Evolutionary conservation across 1,284 basidiomycete genomes (phyloP).

Genomic region (Schizopora paradoxa): DNA sequence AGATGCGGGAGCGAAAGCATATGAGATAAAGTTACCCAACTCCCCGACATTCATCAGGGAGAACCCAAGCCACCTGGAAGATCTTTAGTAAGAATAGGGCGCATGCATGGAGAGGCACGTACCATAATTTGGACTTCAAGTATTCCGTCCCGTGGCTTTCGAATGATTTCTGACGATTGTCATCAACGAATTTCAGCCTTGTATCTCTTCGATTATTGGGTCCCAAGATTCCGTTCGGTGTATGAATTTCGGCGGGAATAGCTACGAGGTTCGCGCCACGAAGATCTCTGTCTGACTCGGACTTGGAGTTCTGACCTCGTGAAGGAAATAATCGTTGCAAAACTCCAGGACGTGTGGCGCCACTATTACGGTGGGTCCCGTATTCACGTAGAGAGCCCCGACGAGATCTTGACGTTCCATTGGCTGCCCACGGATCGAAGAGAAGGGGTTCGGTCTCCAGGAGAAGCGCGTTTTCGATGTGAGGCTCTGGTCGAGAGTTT

Average conservation of each 20-base stretch:
- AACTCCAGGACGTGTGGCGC: too few species aligned
- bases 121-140: conserved; percentile 81
- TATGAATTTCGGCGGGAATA: conserved; percentile 6
- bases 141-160: conserved; percentile 53
- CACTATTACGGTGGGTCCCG: conserved; percentile 1
- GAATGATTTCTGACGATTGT: conserved; percentile 28
- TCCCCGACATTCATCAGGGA: conserved; percentile 89
- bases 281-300: conserved; percentile 8
- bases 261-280: conserved; percentile 1
- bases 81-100: conserved; percentile 8
- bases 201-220: conserved; percentile 14
- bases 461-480: conserved; percentile 5
- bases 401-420: too few species aligned
- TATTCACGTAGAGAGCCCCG: conserved; percentile 11
- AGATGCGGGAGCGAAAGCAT: conserved; percentile 85
- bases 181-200: conserved; percentile 25
- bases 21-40: conserved; percentile 87
- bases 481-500: too few species aligned
- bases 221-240: too few species aligned
- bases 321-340: too few species aligned
- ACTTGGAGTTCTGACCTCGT: not conserved
- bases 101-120: conserved; percentile 14
- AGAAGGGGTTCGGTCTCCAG: conserved; percentile 15
- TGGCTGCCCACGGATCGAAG: not conserved
- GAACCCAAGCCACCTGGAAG: conserved; percentile 85